Base-by-base conservation (phyloP, 2,329 filamentous ascomycete genomes). In the Monosporascus sp. region DNA sequence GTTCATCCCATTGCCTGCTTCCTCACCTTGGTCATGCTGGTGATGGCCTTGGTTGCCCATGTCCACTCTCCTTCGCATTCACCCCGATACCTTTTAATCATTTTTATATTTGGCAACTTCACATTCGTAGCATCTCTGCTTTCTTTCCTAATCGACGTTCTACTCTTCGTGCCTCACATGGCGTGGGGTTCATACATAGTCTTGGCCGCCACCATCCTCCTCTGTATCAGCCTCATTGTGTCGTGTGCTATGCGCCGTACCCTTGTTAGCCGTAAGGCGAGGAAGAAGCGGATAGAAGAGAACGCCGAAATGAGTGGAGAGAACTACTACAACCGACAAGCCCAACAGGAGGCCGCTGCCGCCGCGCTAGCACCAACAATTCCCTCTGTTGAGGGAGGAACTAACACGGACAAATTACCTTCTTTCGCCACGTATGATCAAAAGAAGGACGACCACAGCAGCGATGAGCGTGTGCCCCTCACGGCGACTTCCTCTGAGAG, bases 241-340 rank as follows among this genome's bases (percentile, higher is more conserved):
- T 92, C 91, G 8, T 99, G 92, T 69, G 91, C 91, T 22, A 97
- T 97, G 91, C 88, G 94, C 59, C 85, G 93, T 55, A 95, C 92
- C 2, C 77, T 97, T 53, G 89, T 97, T 56, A 89, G 89, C 70
- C 84, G 93, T 63, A 97, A 97, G 74, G 89, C 92, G n/a, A 83
- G 92, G 57, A 92, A 94, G 78, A 90, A 87, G 76, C 84, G 91
- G 46, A 95, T 97, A 67, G 91, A 86, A 2, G 89, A 95, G 70
- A 96, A 97, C 68, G 90, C 92, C 7, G 92, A 97, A 68, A 97
- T 97, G 92, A 97, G 89, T 68, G 93, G 93, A 28, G 86, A 94
- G 64, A 94, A 92, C 66, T 97, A 88, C 69, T 97, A 95, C 72
- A 88, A 86, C 64, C 80, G 86, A 55, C 83, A 87, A 70, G 79